These are phyloP conservation scores for Aechmea fasciata DNA, from an alignment of 176 grass and related monocot species.

Conservation along the genomic window DNA sequence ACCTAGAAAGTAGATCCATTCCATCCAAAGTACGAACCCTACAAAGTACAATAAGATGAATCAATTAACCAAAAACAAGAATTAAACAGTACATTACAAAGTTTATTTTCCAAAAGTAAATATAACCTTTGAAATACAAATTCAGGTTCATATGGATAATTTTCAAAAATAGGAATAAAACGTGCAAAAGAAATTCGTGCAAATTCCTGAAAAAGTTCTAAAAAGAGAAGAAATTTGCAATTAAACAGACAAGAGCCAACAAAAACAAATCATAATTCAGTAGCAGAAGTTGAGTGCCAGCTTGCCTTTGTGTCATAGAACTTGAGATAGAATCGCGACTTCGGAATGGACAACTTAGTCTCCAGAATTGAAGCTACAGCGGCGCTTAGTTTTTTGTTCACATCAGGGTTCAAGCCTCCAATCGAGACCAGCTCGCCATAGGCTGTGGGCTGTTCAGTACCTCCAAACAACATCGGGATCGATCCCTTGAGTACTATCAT, in stretches of 20 bases:
- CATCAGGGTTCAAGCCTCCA: constrained; percentile 27
- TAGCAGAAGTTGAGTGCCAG: not conserved
- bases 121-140: not conserved
- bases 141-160: not conserved
- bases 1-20: constrained; percentile 20
- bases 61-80: not conserved
- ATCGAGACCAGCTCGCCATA: constrained; percentile 45
- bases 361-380: constrained; percentile 32
- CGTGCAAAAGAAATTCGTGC: not conserved
- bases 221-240: not conserved
- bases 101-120: not conserved
- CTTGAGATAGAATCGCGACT: constrained; percentile 40
- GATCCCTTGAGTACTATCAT: constrained; percentile 40
- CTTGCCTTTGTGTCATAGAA: constrained; percentile 41
- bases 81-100: not conserved
- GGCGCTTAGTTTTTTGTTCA: constrained; percentile 37
- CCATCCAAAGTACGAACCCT: constrained; percentile 25
- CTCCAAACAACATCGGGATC: constrained; percentile 37
- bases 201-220: not conserved
- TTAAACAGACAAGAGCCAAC: not conserved
- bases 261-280: not conserved
- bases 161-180: not conserved
- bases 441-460: constrained; percentile 35
- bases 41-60: not conserved
- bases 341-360: constrained; percentile 34